A percentile compares a stretch with the other conserved stretches of the same genome.
Conservation (phyloP, 2,329 filamentous ascomycete species). For the Paraconiothyrium sp. region DNA sequence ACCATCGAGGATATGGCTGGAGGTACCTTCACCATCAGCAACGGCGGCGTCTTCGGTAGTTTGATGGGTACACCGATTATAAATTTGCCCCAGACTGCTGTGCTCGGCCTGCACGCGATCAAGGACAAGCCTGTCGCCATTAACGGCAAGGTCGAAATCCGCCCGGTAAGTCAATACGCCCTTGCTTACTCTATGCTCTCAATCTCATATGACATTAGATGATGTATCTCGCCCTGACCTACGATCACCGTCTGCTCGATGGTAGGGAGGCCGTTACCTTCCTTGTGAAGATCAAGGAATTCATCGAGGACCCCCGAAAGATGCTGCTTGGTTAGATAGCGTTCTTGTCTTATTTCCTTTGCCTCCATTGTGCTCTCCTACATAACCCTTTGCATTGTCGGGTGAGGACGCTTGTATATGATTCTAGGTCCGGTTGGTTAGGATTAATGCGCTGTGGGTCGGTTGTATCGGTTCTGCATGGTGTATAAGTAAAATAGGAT, state of each 20-base stretch:
- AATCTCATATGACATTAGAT: slow-evolving; percentile 62
- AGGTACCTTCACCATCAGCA: slow-evolving; percentile 97
- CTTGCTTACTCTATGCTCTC: background rate
- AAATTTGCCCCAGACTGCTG: slow-evolving; percentile 91
- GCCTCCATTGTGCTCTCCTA: background rate
- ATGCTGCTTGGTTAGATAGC: slow-evolving; percentile 72
- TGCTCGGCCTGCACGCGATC: slow-evolving; percentile 93
- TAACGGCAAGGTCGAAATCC: slow-evolving; percentile 92
- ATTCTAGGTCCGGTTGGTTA: background rate
- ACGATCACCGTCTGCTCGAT: slow-evolving; percentile 95
- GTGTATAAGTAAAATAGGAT: slow-evolving; percentile 7
- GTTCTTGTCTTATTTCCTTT: background rate
- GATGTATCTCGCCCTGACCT: slow-evolving; percentile 99
- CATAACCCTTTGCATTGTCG: slow-evolving; percentile 4
- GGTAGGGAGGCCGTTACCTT: slow-evolving; percentile 96
- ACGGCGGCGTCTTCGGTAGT: slow-evolving; percentile 95
- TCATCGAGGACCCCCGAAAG: slow-evolving; percentile 91
- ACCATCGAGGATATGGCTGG: slow-evolving; percentile 99
- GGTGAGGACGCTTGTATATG: slow-evolving; percentile 7
- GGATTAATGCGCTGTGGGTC: slow-evolving; percentile 12
- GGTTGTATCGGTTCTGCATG: background rate
- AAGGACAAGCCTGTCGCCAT: slow-evolving; percentile 91
- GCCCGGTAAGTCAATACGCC: slow-evolving; percentile 66
- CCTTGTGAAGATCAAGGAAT: slow-evolving; percentile 96
- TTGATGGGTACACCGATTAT: slow-evolving; percentile 98